phyloP scores from a whole-genome alignment of 2,329 filamentous ascomycete genomes.

The Chaetomiaceae sp. region DNA sequence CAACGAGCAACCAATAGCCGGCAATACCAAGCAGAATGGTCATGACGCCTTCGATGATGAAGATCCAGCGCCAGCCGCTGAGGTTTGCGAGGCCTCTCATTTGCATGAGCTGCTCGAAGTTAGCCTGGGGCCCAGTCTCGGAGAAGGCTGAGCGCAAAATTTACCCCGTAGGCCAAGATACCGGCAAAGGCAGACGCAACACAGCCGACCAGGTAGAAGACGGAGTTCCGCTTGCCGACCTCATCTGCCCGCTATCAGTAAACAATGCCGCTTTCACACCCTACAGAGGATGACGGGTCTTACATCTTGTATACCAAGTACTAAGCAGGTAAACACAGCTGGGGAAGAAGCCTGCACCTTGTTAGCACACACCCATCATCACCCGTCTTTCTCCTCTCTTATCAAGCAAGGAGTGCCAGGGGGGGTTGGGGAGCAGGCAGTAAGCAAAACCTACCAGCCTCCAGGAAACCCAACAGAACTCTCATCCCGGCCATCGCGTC shows the following conservation, averaged over 20 bases:
- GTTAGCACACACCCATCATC: no score
- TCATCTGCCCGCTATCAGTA: conserved; percentile 44
- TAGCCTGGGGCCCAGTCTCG: neutral
- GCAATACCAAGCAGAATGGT: conserved; percentile 49
- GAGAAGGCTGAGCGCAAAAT: no score
- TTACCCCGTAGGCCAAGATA: conserved; percentile 64
- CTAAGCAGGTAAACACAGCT: conserved; percentile 67
- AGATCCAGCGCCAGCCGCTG: conserved; percentile 65
- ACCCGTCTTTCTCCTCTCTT: no score
- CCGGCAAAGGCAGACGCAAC: conserved; percentile 63
- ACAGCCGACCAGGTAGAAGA: conserved; percentile 66
- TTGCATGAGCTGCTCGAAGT: conserved; percentile 49
- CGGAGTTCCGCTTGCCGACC: conserved; percentile 63
- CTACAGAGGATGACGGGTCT: conserved; percentile 26
- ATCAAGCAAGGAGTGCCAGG: no score
- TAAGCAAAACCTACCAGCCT: conserved; percentile 43
- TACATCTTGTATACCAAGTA: conserved; percentile 67
- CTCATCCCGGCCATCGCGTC: conserved; percentile 50
- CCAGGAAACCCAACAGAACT: conserved; percentile 58
- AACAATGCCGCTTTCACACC: neutral
- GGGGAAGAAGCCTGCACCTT: conserved; percentile 56
- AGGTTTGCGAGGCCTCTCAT: conserved; percentile 53
- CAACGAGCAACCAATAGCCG: conserved; percentile 56
- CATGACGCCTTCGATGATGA: conserved; percentile 51
- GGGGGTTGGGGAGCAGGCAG: no score